These are phyloP conservation scores for Ascosphaera apis DNA, from an alignment of 2,329 filamentous ascomycete genomes.

Conservation along the genomic window DNA sequence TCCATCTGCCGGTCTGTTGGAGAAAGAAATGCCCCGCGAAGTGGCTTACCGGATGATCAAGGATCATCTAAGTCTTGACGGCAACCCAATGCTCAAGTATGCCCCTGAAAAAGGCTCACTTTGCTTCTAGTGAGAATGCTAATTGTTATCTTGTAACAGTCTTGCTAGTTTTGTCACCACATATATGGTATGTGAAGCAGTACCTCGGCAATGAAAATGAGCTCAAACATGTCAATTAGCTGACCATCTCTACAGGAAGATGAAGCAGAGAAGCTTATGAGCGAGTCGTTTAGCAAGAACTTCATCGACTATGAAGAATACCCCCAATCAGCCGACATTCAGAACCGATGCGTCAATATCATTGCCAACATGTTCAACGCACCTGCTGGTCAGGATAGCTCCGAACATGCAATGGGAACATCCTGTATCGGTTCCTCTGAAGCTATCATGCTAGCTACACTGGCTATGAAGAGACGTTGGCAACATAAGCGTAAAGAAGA, in stretches of 20 bases:
- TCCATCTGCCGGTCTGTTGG: slow-evolving; percentile 67
- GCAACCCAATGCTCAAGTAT: slow-evolving; percentile 55
- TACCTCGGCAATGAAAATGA: no score
- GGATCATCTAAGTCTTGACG: slow-evolving; percentile 78
- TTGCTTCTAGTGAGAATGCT: neutral
- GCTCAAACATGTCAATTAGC: neutral
- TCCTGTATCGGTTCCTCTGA: slow-evolving; percentile 79
- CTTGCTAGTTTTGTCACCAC: slow-evolving; percentile 86
- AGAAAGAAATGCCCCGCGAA: slow-evolving; percentile 70
- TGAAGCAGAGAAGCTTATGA: slow-evolving; percentile 89
- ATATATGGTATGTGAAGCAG: slow-evolving; percentile 49
- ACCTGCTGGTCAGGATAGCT: slow-evolving; percentile 30
- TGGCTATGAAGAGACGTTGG: slow-evolving; percentile 94
- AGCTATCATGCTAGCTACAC: slow-evolving; percentile 26
- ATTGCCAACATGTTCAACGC: slow-evolving; percentile 77
- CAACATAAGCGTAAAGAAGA: slow-evolving; percentile 62
- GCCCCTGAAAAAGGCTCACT: slow-evolving; percentile 3
- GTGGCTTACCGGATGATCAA: slow-evolving; percentile 95
- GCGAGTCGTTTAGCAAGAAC: slow-evolving; percentile 79
- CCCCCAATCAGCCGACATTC: slow-evolving; percentile 58
- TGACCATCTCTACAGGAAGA: slow-evolving; percentile 39
- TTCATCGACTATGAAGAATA: slow-evolving; percentile 84
- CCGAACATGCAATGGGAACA: slow-evolving; percentile 53
- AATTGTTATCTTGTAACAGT: slow-evolving; percentile 21
- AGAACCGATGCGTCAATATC: slow-evolving; percentile 81